These are phyloP conservation scores for Candida ascalaphidarum DNA, from an alignment of 805 yeast species.

Conservation along the genomic window DNA sequence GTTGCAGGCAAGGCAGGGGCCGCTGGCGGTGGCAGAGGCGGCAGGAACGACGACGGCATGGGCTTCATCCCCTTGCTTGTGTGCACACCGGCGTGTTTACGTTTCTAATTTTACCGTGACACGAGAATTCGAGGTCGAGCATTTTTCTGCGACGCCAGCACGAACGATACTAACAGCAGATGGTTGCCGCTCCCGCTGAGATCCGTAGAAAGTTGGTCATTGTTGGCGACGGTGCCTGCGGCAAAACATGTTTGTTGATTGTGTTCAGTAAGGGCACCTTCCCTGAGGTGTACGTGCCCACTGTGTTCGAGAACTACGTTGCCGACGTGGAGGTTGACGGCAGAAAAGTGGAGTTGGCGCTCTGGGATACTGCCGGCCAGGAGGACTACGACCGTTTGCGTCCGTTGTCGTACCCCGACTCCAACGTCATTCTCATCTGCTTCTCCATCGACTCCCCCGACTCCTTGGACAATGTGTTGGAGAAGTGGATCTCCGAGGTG, in stretches of 20 bases:
- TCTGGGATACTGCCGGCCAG: slow-evolving; percentile 34
- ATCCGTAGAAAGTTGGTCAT: slow-evolving; percentile 23
- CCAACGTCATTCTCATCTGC: slow-evolving; percentile 28
- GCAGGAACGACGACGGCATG: no score
- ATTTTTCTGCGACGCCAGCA: no score
- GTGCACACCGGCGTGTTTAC: no score
- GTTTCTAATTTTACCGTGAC: no score
- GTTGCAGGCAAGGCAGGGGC: no score
- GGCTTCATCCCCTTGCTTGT: no score
- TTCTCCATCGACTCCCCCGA: slow-evolving; percentile 25
- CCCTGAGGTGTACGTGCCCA: slow-evolving; percentile 22
- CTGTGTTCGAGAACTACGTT: slow-evolving; percentile 94
- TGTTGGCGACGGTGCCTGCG: slow-evolving; percentile 25
- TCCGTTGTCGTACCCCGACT: slow-evolving; percentile 34
- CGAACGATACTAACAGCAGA: no score
- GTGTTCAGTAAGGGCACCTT: slow-evolving; percentile 22
- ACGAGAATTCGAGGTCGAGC: no score
- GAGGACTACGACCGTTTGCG: slow-evolving; percentile 28
- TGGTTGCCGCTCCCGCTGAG: slow-evolving; percentile 17
- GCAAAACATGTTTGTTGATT: slow-evolving; percentile 22
- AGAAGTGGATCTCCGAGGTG: slow-evolving; percentile 36
- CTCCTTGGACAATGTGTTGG: slow-evolving; percentile 24
- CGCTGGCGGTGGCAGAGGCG: no score
- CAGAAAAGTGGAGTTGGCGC: slow-evolving; percentile 42
- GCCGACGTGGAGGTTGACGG: slow-evolving; percentile 75